Percentiles rank a stretch among this genome's conserved stretches.
Evolutionary conservation across 164 flowering plant genomes (phyloP).

Genomic region (Magnolia kwangsiensis): DNA sequence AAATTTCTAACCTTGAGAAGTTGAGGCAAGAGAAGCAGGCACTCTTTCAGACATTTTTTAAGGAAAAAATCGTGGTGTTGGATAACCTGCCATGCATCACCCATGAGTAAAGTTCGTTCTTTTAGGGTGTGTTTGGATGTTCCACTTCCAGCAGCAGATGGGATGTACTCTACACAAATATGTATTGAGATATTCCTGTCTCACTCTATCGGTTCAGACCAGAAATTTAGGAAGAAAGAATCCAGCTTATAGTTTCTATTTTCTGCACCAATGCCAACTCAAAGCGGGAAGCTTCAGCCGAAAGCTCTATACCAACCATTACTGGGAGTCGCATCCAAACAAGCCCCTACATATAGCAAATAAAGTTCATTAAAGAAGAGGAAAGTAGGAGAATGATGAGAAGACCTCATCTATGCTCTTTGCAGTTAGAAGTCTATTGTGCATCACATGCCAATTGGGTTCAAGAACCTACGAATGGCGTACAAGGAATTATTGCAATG

Average conservation of each 20-base stretch:
- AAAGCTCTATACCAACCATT: no score
- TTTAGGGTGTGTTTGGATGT: no score
- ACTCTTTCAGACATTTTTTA: constrained; percentile 86
- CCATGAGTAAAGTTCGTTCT: neutral
- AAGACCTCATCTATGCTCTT: constrained; percentile 95
- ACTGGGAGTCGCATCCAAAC: neutral
- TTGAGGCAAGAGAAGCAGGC: constrained; percentile 86
- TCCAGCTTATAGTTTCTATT: neutral
- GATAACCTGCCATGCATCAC: constrained; percentile 58
- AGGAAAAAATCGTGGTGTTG: constrained; percentile 89
- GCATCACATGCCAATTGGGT: constrained; percentile 97
- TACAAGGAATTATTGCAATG: neutral
- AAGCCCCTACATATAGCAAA: neutral
- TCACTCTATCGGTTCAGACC: no score
- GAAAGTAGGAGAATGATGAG: neutral
- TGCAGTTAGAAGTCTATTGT: constrained; percentile 68
- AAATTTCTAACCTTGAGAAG: constrained; percentile 68
- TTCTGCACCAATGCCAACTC: no score
- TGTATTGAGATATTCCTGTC: no score
- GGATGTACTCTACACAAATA: no score
- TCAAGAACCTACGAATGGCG: constrained; percentile 65
- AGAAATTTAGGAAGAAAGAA: no score
- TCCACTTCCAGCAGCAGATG: no score
- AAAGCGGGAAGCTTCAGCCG: no score
- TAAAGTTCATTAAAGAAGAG: neutral